Percentiles rank a stretch among this genome's conserved stretches.
phyloP scores from a whole-genome alignment of 1,284 basidiomycete genomes.

The Ustilago curta region DNA sequence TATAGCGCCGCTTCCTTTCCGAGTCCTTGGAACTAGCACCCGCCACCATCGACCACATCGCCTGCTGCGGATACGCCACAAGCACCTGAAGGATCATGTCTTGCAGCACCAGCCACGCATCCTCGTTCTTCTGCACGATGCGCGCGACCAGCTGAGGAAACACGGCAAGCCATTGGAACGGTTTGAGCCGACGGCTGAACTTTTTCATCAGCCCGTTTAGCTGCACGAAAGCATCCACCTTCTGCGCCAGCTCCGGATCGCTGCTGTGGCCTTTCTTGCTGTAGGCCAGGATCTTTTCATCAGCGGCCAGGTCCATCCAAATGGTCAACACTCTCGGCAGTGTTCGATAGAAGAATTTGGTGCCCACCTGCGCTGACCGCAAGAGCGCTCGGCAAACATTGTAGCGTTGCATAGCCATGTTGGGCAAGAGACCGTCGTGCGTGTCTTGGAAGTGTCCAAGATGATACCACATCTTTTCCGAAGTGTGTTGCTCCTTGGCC shows the following conservation, averaged over 20 bases:
- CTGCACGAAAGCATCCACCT: conserved; percentile 54
- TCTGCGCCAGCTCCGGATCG: conserved; percentile 32
- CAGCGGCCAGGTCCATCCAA: conserved; percentile 93
- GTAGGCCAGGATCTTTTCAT: conserved; percentile 59
- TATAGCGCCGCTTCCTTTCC: conserved; percentile 77
- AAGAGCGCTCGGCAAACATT: conserved; percentile 79
- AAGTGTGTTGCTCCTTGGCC: conserved; percentile 72
- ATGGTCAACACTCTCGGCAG: conserved; percentile 93
- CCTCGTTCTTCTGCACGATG: conserved; percentile 82
- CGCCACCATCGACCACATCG: conserved; percentile 91
- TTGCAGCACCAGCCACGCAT: conserved; percentile 78
- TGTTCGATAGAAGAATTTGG: conserved; percentile 96
- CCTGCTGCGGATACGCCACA: conserved; percentile 86
- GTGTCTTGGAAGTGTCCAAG: conserved; percentile 57
- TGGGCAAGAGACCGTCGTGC: conserved; percentile 72
- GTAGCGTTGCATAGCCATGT: conserved; percentile 62
- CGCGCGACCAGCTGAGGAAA: conserved; percentile 97
- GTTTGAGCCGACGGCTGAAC: conserved; percentile 82
- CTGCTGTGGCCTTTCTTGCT: conserved; percentile 47
- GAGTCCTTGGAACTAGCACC: conserved; percentile 85
- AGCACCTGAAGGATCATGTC: conserved; percentile 82
- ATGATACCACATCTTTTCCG: conserved; percentile 72
- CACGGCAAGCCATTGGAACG: conserved; percentile 83
- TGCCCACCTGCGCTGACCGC: conserved; percentile 82
- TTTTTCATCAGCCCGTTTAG: conserved; percentile 73